Percentiles rank a stretch among this genome's conserved stretches.
Evolutionary conservation across 2,329 filamentous ascomycete species (phyloP).

Genomic region (Fusarium tupiense): DNA sequence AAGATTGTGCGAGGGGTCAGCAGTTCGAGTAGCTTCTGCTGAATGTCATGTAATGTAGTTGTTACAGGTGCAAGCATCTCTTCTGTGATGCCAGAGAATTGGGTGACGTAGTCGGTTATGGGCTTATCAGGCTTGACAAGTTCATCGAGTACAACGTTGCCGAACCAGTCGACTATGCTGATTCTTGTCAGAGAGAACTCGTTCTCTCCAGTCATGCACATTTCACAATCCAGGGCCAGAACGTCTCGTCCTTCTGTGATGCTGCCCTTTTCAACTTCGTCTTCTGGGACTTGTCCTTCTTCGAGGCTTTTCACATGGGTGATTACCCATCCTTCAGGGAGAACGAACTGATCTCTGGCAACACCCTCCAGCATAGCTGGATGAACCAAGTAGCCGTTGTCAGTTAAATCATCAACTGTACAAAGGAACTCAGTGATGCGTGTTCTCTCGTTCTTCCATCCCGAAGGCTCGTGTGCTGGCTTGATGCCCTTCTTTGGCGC

Average conservation of each 20-base stretch:
- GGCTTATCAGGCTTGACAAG: conserved; percentile 89
- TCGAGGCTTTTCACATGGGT: conserved; percentile 73
- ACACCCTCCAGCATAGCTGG: conserved; percentile 75
- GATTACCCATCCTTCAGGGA: conserved; percentile 83
- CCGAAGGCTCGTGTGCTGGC: conserved; percentile 69
- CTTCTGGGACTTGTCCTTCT: conserved; percentile 74
- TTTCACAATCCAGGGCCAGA: conserved; percentile 92
- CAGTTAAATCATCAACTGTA: conserved; percentile 75
- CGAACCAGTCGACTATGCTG: conserved; percentile 88
- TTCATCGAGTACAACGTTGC: conserved; percentile 83
- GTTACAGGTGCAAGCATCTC: conserved; percentile 84
- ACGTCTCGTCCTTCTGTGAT: conserved; percentile 83
- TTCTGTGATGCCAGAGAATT: conserved; percentile 90
- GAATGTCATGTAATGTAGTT: conserved; percentile 85
- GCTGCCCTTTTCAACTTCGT: conserved; percentile 80
- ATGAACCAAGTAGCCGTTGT: conserved; percentile 87
- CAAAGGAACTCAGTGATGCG: conserved; percentile 84
- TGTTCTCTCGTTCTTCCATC: conserved; percentile 79
- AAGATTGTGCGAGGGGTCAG: conserved; percentile 79
- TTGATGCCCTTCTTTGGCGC: conserved; percentile 66
- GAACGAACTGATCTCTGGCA: conserved; percentile 61
- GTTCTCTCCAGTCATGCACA: conserved; percentile 87
- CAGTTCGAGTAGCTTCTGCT: conserved; percentile 76
- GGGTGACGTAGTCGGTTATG: conserved; percentile 93
- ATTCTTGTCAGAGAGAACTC: conserved; percentile 88